Evolutionary conservation across 192 early-diverging fungal genomes (phyloP).

Genomic region (Backusella morwellensis): DNA sequence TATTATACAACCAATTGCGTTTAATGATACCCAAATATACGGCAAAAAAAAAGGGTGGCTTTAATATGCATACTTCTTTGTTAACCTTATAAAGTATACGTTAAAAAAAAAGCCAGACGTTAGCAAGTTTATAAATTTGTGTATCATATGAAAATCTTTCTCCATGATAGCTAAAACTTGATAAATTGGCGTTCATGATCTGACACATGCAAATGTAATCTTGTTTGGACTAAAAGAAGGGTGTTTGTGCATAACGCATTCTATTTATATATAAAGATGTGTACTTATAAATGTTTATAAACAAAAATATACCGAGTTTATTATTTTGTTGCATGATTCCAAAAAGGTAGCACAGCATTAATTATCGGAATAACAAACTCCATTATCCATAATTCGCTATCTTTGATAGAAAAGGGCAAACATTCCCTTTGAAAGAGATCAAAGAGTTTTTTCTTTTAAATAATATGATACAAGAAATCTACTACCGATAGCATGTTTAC

Average conservation of each 20-base stretch:
- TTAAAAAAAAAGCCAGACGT: background rate
- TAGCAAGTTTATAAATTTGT: background rate
- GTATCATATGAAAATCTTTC: background rate
- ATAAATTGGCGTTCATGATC: background rate
- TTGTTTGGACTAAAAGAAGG: background rate
- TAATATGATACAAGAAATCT: background rate
- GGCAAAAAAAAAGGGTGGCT: background rate
- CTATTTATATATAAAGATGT: background rate
- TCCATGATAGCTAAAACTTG: background rate
- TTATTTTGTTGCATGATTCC: background rate
- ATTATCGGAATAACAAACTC: background rate
- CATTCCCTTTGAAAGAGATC: no score
- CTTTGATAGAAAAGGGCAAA: no score
- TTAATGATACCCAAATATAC: background rate
- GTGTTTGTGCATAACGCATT: no score
- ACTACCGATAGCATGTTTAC: background rate
- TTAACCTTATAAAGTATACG: background rate
- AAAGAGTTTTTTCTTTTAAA: no score
- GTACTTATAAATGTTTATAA: background rate
- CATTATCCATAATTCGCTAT: no score
- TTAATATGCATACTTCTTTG: background rate
- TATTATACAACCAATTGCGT: background rate
- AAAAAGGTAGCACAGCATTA: background rate
- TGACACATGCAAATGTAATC: background rate
- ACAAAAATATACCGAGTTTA: background rate